Evolutionary conservation across 2,329 filamentous ascomycete genomes (phyloP), one percentile per base, ranked within the genome.

Genomic region (Aspergillus fructus): DNA sequence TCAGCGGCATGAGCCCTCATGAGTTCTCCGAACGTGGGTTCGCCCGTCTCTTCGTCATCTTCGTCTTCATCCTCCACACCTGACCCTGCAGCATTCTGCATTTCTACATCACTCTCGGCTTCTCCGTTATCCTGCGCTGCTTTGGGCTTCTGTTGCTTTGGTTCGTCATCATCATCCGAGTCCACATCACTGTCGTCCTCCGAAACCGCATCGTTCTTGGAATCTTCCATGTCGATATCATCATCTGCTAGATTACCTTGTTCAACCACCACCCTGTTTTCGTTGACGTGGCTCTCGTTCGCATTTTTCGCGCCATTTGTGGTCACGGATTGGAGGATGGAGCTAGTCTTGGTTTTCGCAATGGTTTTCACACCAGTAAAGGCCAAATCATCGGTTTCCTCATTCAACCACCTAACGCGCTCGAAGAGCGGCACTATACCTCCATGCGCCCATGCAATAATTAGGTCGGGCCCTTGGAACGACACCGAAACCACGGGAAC

Each of bases 11-110:
- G 81, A 47, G 83, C 83, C 62, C 87, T 88, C 42, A 96, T 81
- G 46, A 96, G 85, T 71, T 97, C 93, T 66, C 92, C 93, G 72
- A 97, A 96, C 0, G 91, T 90, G 3, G 91, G 89, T 62, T 84
- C 83, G 19, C 68, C 76, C 17, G 15, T 21, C 17, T 67, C 67
- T 55, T 72, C 79, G 6, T 80, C 79, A 40, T 76, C 79, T 40
- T 74, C 71, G 4, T 70, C 68, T 12, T 65, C 59, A 19, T 67
- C 63, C 53, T 69, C 63, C 23, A 62, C 21, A 43, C 57, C 30
- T 77, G 79, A 76, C 9, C 62, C 66, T 13, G 63, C 64, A 7
- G 64, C 67, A 37, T 73, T 75, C 12, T 75, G 67, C 63, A 72
- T 74, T 15, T 68, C 66, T 30, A 67, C 58, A 37, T 68, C 66